Percentiles rank a stretch among this genome's conserved stretches.
Conservation (phyloP, 768 basidiomycete species). For the Candolleomyces eurysporus region DNA sequence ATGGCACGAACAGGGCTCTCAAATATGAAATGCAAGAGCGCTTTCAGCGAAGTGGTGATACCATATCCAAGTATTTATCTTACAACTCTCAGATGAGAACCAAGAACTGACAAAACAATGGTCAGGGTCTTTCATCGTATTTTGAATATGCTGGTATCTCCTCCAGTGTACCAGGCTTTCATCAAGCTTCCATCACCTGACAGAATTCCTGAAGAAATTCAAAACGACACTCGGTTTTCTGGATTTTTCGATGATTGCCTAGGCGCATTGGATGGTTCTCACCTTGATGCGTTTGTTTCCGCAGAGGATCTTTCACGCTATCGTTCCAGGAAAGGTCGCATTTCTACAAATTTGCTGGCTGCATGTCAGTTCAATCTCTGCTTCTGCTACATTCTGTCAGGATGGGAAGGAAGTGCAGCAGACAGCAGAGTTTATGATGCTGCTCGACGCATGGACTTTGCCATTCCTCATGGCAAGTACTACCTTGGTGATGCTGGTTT, state of each 20-base stretch:
- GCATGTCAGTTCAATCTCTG: constrained; percentile 18
- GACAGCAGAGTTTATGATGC: constrained; percentile 15
- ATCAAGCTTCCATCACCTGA: constrained; percentile 15
- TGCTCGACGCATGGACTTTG: constrained; percentile 21
- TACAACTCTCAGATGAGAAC: constrained; percentile 16
- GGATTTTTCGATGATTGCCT: not conserved
- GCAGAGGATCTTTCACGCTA: constrained; percentile 16
- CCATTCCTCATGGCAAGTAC: constrained; percentile 26
- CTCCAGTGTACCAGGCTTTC: constrained; percentile 4
- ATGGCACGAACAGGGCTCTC: constrained; percentile 24
- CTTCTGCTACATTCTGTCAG: constrained; percentile 25
- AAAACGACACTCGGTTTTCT: constrained; percentile 23
- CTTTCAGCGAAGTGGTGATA: constrained; percentile 37
- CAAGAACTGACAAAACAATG: constrained; percentile 15
- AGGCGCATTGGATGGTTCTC: constrained; percentile 26
- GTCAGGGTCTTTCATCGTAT: constrained; percentile 19
- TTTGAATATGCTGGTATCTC: not conserved
- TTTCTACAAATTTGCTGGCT: constrained; percentile 35
- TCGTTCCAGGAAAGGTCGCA: constrained; percentile 28
- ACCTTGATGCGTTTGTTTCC: constrained; percentile 12
- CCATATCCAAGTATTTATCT: constrained; percentile 32
- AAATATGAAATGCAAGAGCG: constrained; percentile 28
- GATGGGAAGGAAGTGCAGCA: too few species aligned
- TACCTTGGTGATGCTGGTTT: constrained; percentile 37
- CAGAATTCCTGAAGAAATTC: constrained; percentile 17